A percentile compares a stretch with the other conserved stretches of the same genome.
These are phyloP conservation scores for Raffaelea albimanens DNA, from an alignment of 2,329 filamentous ascomycete species.

Conservation along the genomic window DNA sequence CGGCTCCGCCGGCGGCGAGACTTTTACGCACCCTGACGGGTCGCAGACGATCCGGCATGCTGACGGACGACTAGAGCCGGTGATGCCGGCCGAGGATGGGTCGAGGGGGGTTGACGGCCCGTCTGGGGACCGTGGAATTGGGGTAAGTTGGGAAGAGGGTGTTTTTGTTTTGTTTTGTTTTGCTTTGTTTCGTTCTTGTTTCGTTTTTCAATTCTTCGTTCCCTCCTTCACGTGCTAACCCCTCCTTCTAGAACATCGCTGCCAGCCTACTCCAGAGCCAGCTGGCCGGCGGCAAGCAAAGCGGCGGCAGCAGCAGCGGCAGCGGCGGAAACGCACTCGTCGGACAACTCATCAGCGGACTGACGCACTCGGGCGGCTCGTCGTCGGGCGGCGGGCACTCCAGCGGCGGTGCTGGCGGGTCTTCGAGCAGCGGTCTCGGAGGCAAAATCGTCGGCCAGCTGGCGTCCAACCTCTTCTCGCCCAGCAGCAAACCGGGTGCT, in stretches of 20 bases:
- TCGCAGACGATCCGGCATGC: conserved; percentile 51
- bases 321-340: conserved; percentile 32
- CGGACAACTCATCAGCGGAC: conserved; percentile 37
- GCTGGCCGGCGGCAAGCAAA: conserved; percentile 35
- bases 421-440: conserved; percentile 19
- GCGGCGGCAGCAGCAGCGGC: conserved; percentile 21
- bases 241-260: conserved; percentile 41
- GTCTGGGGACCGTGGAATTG: conserved; percentile 47
- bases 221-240: conserved; percentile 9
- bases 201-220: not conserved
- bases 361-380: conserved; percentile 19
- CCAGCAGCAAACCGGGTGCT: conserved; percentile 35
- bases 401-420: conserved; percentile 20
- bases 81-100: conserved; percentile 30
- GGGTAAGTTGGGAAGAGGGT: conserved; percentile 55
- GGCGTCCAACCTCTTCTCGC: conserved; percentile 44
- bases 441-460: conserved; percentile 50
- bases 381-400: conserved; percentile 23
- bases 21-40: conserved; percentile 53
- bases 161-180: not conserved
- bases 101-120: conserved; percentile 33
- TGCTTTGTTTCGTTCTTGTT: not conserved
- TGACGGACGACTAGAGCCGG: conserved; percentile 52
- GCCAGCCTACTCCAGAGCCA: conserved; percentile 44
- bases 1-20: conserved; percentile 21